Evolutionary conservation across 352 stramenopile species (phyloP), one percentile per base, ranked within the genome.

Genomic region (Phytophthora nicotianae): DNA sequence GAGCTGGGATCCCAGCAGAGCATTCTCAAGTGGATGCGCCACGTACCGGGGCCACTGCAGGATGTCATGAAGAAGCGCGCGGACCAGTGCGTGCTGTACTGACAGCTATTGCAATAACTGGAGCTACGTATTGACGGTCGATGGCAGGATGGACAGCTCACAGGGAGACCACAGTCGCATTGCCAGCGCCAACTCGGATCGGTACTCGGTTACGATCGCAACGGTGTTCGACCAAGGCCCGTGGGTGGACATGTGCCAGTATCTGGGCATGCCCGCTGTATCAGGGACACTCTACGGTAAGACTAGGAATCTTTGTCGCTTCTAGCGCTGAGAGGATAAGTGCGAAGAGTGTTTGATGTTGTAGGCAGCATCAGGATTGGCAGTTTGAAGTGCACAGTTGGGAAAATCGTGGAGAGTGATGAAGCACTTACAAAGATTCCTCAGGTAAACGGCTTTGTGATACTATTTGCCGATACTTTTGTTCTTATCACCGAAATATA

Each of bases 191-290:
- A 76, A 77, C 1, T 83, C 71, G 27, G 72, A 78, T 37, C 50
- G 73, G 32, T 77, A 75, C 57, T 75, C 73, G 0, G 72, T 80
- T 19, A 41, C 61, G 9, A 88, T 91, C 40, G 74, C 75, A 46
- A 93, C 80, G 2, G 77, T 88, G 20, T 95, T 95, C 65, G 86
- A 95, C 51, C 64, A 89, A 37, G 86, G 86, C 1, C 68, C 86
- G 33, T 95, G 86, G 86, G 84, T 93, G 52, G 79, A 91, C 10
- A 92, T 95, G 77, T 95, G 86, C 49, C 59, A 74, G 26, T 86
- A 70, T 41, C 41, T 91, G 6, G 74, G 75, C 11, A 77, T 92
- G 43, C 33, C 45, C 10, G 78, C 76, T 1, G 69, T 56, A 8
- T 64, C 71, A 19, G 86, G 86, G n/a, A 72, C 60, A 23, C 65